Evolutionary conservation across 2,329 filamentous ascomycete genomes (phyloP), one percentile per base, ranked within the genome.

Genomic region (Diaporthe ilicicola): DNA sequence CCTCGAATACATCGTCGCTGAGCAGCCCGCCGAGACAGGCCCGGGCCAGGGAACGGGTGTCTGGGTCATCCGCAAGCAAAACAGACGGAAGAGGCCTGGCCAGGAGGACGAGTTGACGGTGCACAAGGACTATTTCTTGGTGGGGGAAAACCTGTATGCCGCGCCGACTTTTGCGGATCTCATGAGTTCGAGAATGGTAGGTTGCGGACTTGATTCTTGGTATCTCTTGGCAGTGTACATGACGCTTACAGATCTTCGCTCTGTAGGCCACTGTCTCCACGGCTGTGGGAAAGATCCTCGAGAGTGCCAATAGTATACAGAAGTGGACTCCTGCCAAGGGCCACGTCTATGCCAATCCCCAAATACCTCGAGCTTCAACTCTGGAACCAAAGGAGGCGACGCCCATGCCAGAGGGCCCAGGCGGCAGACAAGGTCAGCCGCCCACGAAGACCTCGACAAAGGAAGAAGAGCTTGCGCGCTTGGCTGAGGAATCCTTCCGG

Each of bases 1-100:
- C 3, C 82, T 92, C 59, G 90, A 92, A 81, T 92, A 90, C 77
- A 84, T 91, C 64, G 89, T 92, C 66, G 89, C 88, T 46, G 87
- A 91, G 76, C 88, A 90, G 74, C 90, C 89, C 1, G 88, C 89
- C 34, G 89, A 91, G 79, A 89, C 86, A 76, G 87, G 85, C 0
- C 89, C 88, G 0, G 89, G 88, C n/a, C 83, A 81, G 46, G 86
- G 86, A 27, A 91, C 90, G 0, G 90, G 90, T 34, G 89, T 92
- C 10, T 92, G 90, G 90, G 88, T 92, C 34, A 91, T 92, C 75
- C 87, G 89, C 76, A 92, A 92, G 82, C 90, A 92, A 80, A 89
- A 86, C 32, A 83, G 90, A 62, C 84, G 87, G 72, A 90, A 91
- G 81, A 82, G 85, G 17, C 83, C 85, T 50, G 83, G 84, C 6